Base-by-base conservation (phyloP, 73 alveolate genomes). In the Paramecium primaurelia region DNA sequence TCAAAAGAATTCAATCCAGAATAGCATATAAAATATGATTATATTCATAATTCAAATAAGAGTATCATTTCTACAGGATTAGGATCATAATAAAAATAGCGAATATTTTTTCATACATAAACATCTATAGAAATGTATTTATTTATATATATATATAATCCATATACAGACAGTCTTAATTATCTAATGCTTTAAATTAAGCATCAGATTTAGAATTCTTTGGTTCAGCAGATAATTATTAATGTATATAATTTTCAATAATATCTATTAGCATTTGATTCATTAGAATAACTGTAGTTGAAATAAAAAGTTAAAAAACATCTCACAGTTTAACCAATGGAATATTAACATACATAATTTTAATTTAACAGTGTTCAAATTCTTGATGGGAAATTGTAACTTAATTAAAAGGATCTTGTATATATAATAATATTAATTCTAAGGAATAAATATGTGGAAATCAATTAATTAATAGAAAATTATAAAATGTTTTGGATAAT, bases 391-490 rank as follows among this genome's bases (percentile, higher is more conserved):
- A 34, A 40, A 16, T 36, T 30, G 22, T 20, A 11, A 40, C 91
- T 80, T 26, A 45, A 30, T 12, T 80, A 80, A 47, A 18, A 34
- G 25, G 91, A 80, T 80, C 75, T 80, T 11, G 91, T 80, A 80
- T 22, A 14, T 32, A 25, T 32, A 25, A 59, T 26, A 20, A 32
- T 26, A n/a, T 20, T 6, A 54, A 0, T 54, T 45, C 1, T 8
- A 1, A 80, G 91, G 77, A 80, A 44, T 26, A 80, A 47, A 80
- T 80, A 8, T 80, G 91, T 36, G 91, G 91, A 2, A 80, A 80
- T 22, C 38, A 80, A 47, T 32, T 12, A 11, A 28, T 80, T 25
- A 45, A 42, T 47, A 42, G 91, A 26, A 80, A 80, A 80, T 47
- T 80, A 80, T 47, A 80, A 49, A 80, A 45, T 80, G 49, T 26